Percentiles rank a stretch among this genome's conserved stretches.
Conservation (phyloP, 768 basidiomycete genomes). For the Boletus speciosus region DNA sequence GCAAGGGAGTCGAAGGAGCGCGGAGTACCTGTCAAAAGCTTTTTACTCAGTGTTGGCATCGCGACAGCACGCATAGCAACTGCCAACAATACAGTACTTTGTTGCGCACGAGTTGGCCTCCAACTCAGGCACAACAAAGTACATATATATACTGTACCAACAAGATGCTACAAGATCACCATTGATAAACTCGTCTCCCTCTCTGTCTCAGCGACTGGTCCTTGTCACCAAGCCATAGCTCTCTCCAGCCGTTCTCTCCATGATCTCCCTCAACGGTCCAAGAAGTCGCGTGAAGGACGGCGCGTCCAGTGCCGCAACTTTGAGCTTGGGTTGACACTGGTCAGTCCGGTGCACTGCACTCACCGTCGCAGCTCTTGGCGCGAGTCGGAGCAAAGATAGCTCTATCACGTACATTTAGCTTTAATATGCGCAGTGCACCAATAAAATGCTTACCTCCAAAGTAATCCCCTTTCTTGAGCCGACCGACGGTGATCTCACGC, state of each 20-base stretch:
- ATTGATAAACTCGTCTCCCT: background rate
- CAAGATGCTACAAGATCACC: slow-evolving; percentile 6
- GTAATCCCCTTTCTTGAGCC: slow-evolving; percentile 88
- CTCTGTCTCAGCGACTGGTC: slow-evolving; percentile 30
- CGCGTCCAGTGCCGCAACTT: slow-evolving; percentile 91
- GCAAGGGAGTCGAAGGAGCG: background rate
- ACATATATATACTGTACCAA: slow-evolving; percentile 9
- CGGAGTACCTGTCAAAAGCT: background rate
- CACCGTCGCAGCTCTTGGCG: slow-evolving; percentile 95
- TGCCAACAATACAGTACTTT: background rate
- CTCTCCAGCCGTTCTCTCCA: slow-evolving; percentile 87
- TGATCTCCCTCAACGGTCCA: slow-evolving; percentile 87
- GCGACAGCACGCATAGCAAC: slow-evolving; percentile 14
- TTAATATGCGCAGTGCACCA: background rate
- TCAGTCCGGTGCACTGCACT: slow-evolving; percentile 59
- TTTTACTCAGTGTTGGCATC: slow-evolving; percentile 27
- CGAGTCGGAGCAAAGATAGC: slow-evolving; percentile 81
- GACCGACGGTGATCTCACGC: slow-evolving; percentile 69
- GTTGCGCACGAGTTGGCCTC: too few relatives aligned
- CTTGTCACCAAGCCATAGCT: slow-evolving; percentile 47
- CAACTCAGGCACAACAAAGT: background rate
- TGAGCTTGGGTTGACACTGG: slow-evolving; percentile 59
- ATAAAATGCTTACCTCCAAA: slow-evolving; percentile 77
- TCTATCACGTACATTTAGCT: slow-evolving; percentile 47
- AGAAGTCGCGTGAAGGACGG: slow-evolving; percentile 91